Conservation (phyloP, 352 stramenopile genomes). For the Globisporangium irregulare region DNA sequence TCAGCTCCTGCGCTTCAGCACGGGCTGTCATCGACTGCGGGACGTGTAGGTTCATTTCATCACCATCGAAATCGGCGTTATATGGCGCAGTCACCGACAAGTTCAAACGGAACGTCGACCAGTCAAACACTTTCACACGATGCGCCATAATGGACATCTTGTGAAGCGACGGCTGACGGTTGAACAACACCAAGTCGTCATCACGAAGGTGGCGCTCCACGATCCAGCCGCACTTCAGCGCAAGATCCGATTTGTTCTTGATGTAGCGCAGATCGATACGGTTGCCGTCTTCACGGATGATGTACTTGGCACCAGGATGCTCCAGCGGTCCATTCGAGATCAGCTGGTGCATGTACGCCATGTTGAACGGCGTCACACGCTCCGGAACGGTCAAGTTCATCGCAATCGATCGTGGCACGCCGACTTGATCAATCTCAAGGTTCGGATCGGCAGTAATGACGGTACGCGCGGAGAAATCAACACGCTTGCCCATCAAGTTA, state of each 20-base stretch:
- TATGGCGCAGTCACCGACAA: slow-evolving; percentile 98
- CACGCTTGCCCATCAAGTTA: slow-evolving; percentile 99
- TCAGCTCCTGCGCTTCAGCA: slow-evolving; percentile 97
- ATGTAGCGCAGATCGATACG: slow-evolving; percentile 98
- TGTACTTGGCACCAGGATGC: slow-evolving; percentile 98
- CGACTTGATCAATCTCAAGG: slow-evolving; percentile 98
- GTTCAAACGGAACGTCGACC: slow-evolving; percentile 99
- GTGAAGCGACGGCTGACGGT: slow-evolving; percentile 98
- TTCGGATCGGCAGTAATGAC: slow-evolving; percentile 99
- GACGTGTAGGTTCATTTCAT: slow-evolving; percentile 99
- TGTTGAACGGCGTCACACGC: slow-evolving; percentile 99
- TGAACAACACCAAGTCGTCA: slow-evolving; percentile 99
- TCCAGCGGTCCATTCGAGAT: slow-evolving; percentile 96
- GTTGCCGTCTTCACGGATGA: slow-evolving; percentile 96
- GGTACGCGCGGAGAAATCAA: slow-evolving; percentile 99
- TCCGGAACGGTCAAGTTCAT: slow-evolving; percentile 99
- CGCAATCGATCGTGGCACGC: slow-evolving; percentile 97
- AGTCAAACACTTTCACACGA: slow-evolving; percentile 98
- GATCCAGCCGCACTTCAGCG: slow-evolving; percentile 97
- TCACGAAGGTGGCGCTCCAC: slow-evolving; percentile 98
- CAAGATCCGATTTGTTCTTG: slow-evolving; percentile 95
- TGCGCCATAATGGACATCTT: slow-evolving; percentile 99
- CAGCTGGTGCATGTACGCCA: slow-evolving; percentile 93
- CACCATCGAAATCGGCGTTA: slow-evolving; percentile 99
- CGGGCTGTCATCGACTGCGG: slow-evolving; percentile 96